Percentiles rank a stretch among this genome's conserved stretches.
Conservation (phyloP, 345 rosid genomes). For the Linum trigynum region DNA sequence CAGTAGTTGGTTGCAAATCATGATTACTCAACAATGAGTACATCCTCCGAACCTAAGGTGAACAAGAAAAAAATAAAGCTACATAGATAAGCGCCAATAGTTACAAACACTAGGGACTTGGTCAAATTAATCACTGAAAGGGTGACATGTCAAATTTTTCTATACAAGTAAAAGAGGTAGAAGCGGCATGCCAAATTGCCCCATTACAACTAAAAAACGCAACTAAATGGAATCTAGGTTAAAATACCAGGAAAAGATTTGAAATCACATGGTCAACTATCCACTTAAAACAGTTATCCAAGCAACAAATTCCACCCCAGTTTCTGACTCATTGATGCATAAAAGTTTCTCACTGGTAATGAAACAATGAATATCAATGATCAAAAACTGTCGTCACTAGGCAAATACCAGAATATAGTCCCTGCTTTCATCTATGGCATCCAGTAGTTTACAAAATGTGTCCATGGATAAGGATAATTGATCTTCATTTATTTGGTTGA, state of each 20-base stretch:
- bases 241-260: background rate
- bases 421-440: conserved; percentile 42
- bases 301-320: background rate
- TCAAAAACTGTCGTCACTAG: background rate
- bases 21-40: conserved; percentile 41
- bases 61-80: conserved; percentile 6
- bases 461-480: conserved; percentile 41
- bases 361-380: background rate
- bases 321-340: background rate
- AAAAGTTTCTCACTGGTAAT: background rate
- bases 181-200: background rate
- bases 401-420: conserved; percentile 58
- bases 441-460: conserved; percentile 40
- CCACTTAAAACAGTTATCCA: background rate
- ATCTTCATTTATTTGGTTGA: conserved; percentile 48
- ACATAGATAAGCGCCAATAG: background rate
- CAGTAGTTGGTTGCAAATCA: conserved; percentile 51
- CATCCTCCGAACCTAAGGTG: conserved; percentile 51
- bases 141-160: background rate
- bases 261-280: background rate
- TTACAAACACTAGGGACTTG: background rate
- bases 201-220: too few species aligned
- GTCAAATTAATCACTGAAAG: background rate
- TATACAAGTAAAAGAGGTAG: background rate
- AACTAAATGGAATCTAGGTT: background rate